Evolutionary conservation across 306 rosid species (phyloP), one percentile per base, ranked within the genome.

Genomic region (Cajanus cajan): DNA sequence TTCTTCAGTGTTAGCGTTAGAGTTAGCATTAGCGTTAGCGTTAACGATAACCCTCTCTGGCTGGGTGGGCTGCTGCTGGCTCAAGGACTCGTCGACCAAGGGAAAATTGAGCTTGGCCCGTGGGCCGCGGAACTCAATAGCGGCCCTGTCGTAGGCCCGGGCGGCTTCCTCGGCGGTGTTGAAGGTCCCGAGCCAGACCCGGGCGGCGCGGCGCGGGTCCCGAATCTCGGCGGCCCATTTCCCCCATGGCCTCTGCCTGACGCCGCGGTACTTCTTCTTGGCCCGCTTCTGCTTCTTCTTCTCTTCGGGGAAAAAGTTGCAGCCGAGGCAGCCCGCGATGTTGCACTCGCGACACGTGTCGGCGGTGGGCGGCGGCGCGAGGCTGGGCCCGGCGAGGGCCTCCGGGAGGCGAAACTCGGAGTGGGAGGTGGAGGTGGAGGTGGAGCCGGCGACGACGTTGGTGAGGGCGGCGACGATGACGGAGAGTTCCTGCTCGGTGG

Each of bases 171-270:
- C 98, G 0, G 96, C 98, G 0, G 97, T 91, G 1, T 59, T 84
- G 85, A 95, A 95, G 0, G 99, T 95, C 0, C 99, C 99, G 0
- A 95, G 87, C 99, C 99, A 95, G 1, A 95, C 99, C 22, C 98
- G 90, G 10, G 85, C 40, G 0, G 89, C 93, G 1, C 85, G 69
- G 7, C 82, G 83, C 11, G 99, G 99, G 88, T 95, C 99, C 0
- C 98, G 95, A 37, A 95, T 95, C 78, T 95, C 99, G 0, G 99
- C 92, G 0, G 98, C 99, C 98, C 98, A 95, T 78, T 95, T 93
- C 0, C 98, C 99, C 99, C 98, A 93, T 0, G 99, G 99, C 72
- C 99, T 84, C 79, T 93, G 99, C 44, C 98, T 86, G 37, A 95
- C 99, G 9, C 98, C 99, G 33, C 99, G 85, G 85, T 69, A 95